Base-by-base conservation (phyloP, 768 basidiomycete genomes). In the Amanita muscaria region DNA sequence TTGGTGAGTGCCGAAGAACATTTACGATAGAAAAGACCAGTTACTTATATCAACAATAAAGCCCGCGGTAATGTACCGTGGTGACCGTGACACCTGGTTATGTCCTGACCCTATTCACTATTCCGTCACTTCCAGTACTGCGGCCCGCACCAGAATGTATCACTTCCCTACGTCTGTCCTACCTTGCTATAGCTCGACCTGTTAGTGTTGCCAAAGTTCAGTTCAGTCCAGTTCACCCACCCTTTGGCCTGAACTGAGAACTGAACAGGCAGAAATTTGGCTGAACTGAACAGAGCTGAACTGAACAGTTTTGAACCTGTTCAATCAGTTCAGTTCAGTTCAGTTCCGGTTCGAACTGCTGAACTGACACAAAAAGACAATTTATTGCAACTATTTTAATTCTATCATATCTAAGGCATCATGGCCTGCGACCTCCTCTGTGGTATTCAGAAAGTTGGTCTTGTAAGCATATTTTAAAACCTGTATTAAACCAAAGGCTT, bases 401-500 rank as follows among this genome's bases (percentile, higher is more conserved):
- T 48, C 42, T 24, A 50, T 24, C 18, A 43, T 42, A 35, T 18
- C 23, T 6, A 4, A 32, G 21, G 39, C 23, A 19, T 49, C 35
- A 11, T 30, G 12, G 10, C 16, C 23, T 42, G 22, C 46, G n/a
- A 49, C 51, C 16, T 54, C 51, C 4, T 34, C 22, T 19, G 14
- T 15, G 37, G 38, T 46, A 45, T 51, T 42, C 27, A 54, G 18
- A 35, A 50, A 43, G 29, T 49, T 49, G 31, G 31, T 37, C 42
- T 49, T 51, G 46, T 57, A 56, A 14, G 51, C 53, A 50, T 40
- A 37, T 40, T 59, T 57, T 5, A 56, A 41, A 9, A 54, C 31
- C 34, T 57, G 54, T 1, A 55, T 31, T 14, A 44, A 23, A 31
- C 50, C 55, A 37, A 57, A 57, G 9, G 49, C 35, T 33, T 49